Base-by-base conservation (phyloP, 352 stramenopile genomes). In the Pythium insidiosum region DNA sequence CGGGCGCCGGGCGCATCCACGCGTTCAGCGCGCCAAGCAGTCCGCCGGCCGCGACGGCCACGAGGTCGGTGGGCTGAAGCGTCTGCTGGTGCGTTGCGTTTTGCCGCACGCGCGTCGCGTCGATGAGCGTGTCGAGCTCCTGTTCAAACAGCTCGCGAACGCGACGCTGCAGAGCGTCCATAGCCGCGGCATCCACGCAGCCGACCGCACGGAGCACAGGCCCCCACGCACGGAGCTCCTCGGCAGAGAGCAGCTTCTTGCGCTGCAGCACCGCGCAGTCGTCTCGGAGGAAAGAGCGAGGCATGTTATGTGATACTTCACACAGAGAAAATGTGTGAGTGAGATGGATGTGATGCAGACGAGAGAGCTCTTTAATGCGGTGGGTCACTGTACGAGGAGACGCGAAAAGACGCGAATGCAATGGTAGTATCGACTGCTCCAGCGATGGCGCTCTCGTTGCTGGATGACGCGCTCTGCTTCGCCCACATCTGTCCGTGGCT, bases 21-120 rank as follows among this genome's bases (percentile, higher is more conserved):
- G 80, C 69, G 50, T 80, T 89, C 15, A 86, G 49, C 9, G 77
- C 75, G 11, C 80, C 77, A 7, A 87, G 57, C 3, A 81, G 57
- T 2, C 77, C 75, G 15, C 77, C 75, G 0, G 75, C 59, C 0
- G 77, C 73, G 20, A 86, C 53, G 10, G 76, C 73, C 25, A 82
- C 48, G 21, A 93, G 50, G 24, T 90, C 75, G 6, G 75, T 66
- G 30, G 57, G 66, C 42, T 63, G 61, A 35, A 79, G 57, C 23
- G 56, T 56, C 38, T 75, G 43, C 26, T 67, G 50, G 37, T 84
- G 68, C 43, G 67, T 53, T 22, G 75, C 18, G 44, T 89, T 87
- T 45, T 69, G 53, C 48, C 68, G 58, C 26, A 66, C 47, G 30
- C 72, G 72, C 28, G 82, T 63, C 19, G 45, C 52, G 24, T 71